phyloP scores from a whole-genome alignment of 192 early-diverging fungal genomes.

The Neocallimastix lanati region DNA sequence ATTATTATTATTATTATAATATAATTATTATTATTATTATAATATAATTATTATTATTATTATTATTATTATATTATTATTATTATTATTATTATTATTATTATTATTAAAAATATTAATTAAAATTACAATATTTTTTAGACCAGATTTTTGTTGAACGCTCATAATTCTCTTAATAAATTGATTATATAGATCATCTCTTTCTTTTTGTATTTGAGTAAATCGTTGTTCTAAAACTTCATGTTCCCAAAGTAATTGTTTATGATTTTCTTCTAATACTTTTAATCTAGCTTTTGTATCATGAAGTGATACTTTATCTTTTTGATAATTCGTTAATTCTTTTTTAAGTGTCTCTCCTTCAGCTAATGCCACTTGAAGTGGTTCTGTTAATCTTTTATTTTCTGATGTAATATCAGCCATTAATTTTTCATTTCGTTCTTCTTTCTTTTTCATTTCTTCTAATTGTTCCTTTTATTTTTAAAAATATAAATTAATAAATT shows the following conservation, averaged over 20 bases:
- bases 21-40: no score
- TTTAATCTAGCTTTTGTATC: constrained; percentile 37
- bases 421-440: constrained; percentile 46
- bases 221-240: constrained; percentile 46
- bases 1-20: no score
- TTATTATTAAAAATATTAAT: no score
- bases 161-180: constrained; percentile 42
- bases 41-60: no score
- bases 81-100: no score
- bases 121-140: constrained; percentile 47
- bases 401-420: constrained; percentile 45
- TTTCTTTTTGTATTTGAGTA: constrained; percentile 36
- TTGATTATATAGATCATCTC: constrained; percentile 40
- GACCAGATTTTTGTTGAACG: constrained; percentile 48
- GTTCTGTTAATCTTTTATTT: constrained; percentile 46
- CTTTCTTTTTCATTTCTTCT: constrained; percentile 53
- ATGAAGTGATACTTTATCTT: constrained; percentile 41
- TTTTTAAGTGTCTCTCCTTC: constrained; percentile 35
- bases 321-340: constrained; percentile 37
- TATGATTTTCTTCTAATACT: constrained; percentile 39
- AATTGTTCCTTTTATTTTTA: constrained; percentile 33
- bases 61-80: no score
- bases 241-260: constrained; percentile 38
- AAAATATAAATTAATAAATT: no score
- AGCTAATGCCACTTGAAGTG: constrained; percentile 37